A percentile compares a stretch with the other conserved stretches of the same genome.
These are phyloP conservation scores for Musa troglodytarum DNA, from an alignment of 176 grass and related monocot genomes.

Conservation along the genomic window DNA sequence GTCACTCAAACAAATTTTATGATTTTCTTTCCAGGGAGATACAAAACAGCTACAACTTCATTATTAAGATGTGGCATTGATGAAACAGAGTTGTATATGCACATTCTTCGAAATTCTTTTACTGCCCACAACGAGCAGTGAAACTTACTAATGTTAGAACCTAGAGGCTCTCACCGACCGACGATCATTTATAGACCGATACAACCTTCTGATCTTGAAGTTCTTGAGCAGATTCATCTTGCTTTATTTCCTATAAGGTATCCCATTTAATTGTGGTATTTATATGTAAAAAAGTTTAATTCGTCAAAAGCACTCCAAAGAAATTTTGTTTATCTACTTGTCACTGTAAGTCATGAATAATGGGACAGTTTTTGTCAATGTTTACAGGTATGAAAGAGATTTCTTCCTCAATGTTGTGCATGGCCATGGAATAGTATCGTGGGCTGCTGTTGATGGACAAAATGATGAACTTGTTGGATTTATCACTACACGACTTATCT, in stretches of 20 bases:
- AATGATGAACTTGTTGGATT: slow-evolving; percentile 85
- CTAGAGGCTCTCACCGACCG: slow-evolving; percentile 50
- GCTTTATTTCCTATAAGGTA: slow-evolving; percentile 90
- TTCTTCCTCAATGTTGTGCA: slow-evolving; percentile 94
- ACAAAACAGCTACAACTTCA: neutral
- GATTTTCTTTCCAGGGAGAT: neutral
- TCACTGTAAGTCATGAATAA: neutral
- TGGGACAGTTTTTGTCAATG: neutral
- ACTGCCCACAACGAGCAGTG: neutral
- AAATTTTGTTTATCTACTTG: neutral
- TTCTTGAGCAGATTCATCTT: slow-evolving; percentile 85
- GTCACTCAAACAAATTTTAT: neutral
- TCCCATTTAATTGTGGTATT: neutral
- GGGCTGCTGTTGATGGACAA: slow-evolving; percentile 73
- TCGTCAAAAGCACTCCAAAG: neutral
- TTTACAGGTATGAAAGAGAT: slow-evolving; percentile 79
- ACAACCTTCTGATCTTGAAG: slow-evolving; percentile 76
- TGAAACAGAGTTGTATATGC: neutral
- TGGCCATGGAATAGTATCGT: slow-evolving; percentile 75
- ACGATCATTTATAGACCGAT: slow-evolving; percentile 85
- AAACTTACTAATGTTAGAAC: slow-evolving; percentile 89
- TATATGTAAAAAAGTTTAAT: neutral
- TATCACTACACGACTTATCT: slow-evolving; percentile 70
- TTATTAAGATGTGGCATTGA: slow-evolving; percentile 11
- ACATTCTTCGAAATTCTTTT: neutral